Evolutionary conservation across 2,329 filamentous ascomycete genomes (phyloP).

Genomic region (Alternaria sp.): DNA sequence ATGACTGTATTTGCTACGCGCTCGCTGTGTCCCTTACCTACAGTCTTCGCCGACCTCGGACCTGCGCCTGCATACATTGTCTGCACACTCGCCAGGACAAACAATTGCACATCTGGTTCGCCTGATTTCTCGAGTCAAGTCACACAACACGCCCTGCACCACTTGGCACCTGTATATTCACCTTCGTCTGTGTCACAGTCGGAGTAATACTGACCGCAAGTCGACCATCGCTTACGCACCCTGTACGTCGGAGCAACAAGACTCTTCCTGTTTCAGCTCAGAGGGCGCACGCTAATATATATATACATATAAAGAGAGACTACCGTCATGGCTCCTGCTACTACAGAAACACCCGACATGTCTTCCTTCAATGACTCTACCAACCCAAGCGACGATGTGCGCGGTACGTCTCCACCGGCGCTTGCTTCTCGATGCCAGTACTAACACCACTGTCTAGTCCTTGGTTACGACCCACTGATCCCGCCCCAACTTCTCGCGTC

Average conservation of each 20-base stretch:
- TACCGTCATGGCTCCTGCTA: conserved; percentile 24
- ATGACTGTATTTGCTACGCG: conserved; percentile 18
- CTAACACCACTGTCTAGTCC: conserved; percentile 64
- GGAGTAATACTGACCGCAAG: conserved; percentile 25
- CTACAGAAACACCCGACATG: conserved; percentile 36
- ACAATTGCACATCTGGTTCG: not conserved
- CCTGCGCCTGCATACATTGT: conserved; percentile 1
- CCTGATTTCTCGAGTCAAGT: conserved; percentile 9
- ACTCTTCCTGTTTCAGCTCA: not conserved
- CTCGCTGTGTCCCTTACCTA: not conserved
- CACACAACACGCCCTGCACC: conserved; percentile 11
- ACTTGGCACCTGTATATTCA: conserved; percentile 8
- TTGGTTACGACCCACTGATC: conserved; percentile 93
- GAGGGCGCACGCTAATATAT: conserved; percentile 13
- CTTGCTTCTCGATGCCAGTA: not conserved
- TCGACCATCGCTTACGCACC: conserved; percentile 11
- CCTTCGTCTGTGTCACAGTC: conserved; percentile 15
- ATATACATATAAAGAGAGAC: conserved; percentile 25
- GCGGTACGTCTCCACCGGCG: conserved; percentile 50
- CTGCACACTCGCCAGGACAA: not conserved
- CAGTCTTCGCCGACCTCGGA: conserved; percentile 7
- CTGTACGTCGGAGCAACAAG: conserved; percentile 13
- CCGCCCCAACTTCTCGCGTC: conserved; percentile 85
- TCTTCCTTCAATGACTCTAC: conserved; percentile 38
- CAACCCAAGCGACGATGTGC: conserved; percentile 60